A percentile compares a stretch with the other conserved stretches of the same genome.
These are phyloP conservation scores for Aspergillus carlsbadensis DNA, from an alignment of 495 filamentous ascomycete genomes.

Conservation along the genomic window DNA sequence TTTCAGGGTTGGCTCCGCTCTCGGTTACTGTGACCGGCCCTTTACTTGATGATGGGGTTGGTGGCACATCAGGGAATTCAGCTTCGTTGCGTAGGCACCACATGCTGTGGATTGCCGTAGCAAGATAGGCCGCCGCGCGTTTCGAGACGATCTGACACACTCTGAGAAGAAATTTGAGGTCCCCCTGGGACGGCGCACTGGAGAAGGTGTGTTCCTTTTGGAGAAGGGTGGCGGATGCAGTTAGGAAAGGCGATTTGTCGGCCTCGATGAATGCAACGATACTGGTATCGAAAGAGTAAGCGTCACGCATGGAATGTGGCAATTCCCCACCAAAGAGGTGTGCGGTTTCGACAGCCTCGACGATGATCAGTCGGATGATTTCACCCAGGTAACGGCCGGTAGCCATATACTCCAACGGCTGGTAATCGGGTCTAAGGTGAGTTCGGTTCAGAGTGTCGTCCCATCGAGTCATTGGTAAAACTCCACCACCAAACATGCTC, in stretches of 20 bases:
- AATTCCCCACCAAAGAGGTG: constrained; percentile 53
- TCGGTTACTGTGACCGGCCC: constrained; percentile 43
- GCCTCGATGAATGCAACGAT: constrained; percentile 58
- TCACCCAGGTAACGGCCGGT: constrained; percentile 84
- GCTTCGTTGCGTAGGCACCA: constrained; percentile 55
- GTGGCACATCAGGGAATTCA: constrained; percentile 32
- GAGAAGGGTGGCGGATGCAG: constrained; percentile 46
- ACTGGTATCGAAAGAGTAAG: constrained; percentile 69
- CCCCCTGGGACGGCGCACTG: constrained; percentile 43
- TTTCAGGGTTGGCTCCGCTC: constrained; percentile 30
- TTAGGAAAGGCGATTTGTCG: constrained; percentile 47
- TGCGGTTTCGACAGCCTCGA: constrained; percentile 60
- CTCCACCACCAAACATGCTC: constrained; percentile 75
- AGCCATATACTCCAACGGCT: constrained; percentile 90
- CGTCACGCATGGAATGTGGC: constrained; percentile 57
- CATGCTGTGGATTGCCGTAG: constrained; percentile 64
- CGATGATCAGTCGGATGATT: constrained; percentile 71
- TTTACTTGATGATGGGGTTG: constrained; percentile 30
- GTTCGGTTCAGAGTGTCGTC: constrained; percentile 67
- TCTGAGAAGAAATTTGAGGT: constrained; percentile 55
- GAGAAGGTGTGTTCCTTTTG: constrained; percentile 51
- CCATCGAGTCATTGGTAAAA: constrained; percentile 71
- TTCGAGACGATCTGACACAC: constrained; percentile 54
- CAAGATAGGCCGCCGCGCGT: constrained; percentile 62
- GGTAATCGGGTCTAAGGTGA: constrained; percentile 76